Evolutionary conservation across 2,329 filamentous ascomycete genomes (phyloP).

Genomic region (Diaporthe batatas): DNA sequence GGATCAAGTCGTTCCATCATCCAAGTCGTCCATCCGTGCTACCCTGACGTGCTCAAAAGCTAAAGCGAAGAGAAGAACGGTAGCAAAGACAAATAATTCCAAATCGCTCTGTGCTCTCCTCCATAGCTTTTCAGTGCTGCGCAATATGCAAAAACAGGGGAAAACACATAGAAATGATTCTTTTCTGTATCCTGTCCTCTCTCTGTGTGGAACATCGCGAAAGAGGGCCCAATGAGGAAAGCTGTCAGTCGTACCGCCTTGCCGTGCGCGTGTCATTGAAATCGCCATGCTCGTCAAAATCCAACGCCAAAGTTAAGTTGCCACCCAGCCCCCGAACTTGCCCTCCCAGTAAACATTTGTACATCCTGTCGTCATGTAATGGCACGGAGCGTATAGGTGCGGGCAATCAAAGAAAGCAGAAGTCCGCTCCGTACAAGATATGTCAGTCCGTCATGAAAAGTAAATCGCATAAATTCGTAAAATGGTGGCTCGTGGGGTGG

Average conservation of each 20-base stretch:
- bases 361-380: conserved; percentile 28
- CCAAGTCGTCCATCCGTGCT: conserved; percentile 1
- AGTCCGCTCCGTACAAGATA: background rate
- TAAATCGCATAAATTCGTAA: conserved; percentile 6
- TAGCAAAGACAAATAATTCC: background rate
- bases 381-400: background rate
- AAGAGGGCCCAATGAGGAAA: background rate
- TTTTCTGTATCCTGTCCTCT: conserved; percentile 39
- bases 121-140: background rate
- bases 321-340: background rate
- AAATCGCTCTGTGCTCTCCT: background rate
- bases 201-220: conserved; percentile 13
- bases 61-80: background rate
- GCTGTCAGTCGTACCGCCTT: background rate
- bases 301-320: background rate
- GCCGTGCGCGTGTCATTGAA: background rate
- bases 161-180: background rate
- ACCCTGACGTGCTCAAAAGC: conserved; percentile 3
- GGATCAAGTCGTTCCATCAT: conserved; percentile 28
- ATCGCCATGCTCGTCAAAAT: conserved; percentile 26
- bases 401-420: background rate
- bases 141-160: conserved; percentile 24
- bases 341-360: background rate
- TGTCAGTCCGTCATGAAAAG: conserved; percentile 33
- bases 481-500: background rate